These are phyloP conservation scores for Balamuthia mandrillaris DNA, from an alignment of 208 protist genomes.

Conservation along the genomic window DNA sequence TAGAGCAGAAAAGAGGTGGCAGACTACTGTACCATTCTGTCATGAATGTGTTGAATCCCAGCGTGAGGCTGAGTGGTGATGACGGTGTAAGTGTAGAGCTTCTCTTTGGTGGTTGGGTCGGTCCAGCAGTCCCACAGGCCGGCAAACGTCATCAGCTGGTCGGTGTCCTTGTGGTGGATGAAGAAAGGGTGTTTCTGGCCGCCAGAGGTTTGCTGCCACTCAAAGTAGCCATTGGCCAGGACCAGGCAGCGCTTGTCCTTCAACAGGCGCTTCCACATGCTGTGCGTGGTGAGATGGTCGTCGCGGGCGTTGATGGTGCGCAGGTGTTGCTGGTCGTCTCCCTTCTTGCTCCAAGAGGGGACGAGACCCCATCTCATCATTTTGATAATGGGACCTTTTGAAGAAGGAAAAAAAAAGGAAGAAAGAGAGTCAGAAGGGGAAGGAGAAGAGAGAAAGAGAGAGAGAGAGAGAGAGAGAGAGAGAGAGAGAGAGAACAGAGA, in stretches of 20 bases:
- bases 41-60: neutral
- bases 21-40: too few relatives aligned
- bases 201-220: neutral
- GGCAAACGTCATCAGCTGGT: neutral
- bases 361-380: too few relatives aligned
- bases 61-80: neutral
- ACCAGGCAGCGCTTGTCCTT: constrained; percentile 12
- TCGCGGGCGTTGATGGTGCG: constrained; percentile 6
- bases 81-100: constrained; percentile 2
- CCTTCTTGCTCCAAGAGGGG: constrained; percentile 1
- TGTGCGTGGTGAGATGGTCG: neutral
- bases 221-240: constrained; percentile 5
- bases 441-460: too few relatives aligned
- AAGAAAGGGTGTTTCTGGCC: neutral
- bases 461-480: too few relatives aligned
- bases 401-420: too few relatives aligned
- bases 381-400: too few relatives aligned
- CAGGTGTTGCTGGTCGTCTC: neutral
- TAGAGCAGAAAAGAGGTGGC: too few relatives aligned
- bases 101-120: neutral
- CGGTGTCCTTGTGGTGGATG: neutral
- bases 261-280: neutral
- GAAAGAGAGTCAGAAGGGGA: too few relatives aligned
- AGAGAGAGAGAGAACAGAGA: too few relatives aligned
- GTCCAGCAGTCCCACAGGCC: constrained; percentile 9